Evolutionary conservation across 345 rosid species (phyloP).

Genomic region (Schrenkiella parvula): DNA sequence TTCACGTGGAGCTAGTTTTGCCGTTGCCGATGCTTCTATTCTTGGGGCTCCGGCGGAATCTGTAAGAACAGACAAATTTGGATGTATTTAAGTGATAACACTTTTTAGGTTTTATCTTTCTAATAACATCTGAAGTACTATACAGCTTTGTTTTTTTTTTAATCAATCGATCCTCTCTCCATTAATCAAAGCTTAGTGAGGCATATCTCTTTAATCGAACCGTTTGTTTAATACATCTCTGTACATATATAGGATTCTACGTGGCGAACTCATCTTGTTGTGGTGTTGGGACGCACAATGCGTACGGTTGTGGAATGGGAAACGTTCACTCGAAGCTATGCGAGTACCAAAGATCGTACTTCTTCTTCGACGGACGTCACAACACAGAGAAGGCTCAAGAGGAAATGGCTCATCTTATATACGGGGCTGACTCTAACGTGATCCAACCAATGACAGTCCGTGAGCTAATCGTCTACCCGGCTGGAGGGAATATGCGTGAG

Average conservation of each 20-base stretch:
- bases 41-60: constrained; percentile 3
- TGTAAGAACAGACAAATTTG: background rate
- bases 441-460: constrained; percentile 23
- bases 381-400: constrained; percentile 33
- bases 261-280: constrained; percentile 14
- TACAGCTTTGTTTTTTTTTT: background rate
- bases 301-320: constrained; percentile 12
- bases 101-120: background rate
- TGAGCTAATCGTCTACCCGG: constrained; percentile 26
- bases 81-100: background rate
- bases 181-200: too few species aligned
- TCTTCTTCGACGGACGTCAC: constrained; percentile 32
- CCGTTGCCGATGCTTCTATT: constrained; percentile 26
- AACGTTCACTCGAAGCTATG: constrained; percentile 34
- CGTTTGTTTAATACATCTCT: too few species aligned
- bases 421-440: constrained; percentile 17
- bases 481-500: constrained; percentile 19
- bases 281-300: constrained; percentile 27
- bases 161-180: too few species aligned
- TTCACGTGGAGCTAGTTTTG: constrained; percentile 28
- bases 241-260: constrained; percentile 30
- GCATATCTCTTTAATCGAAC: too few species aligned
- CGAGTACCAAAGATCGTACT: constrained; percentile 28
- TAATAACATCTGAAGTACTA: background rate
- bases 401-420: constrained; percentile 19